These are phyloP conservation scores for Themeda triandra DNA, from an alignment of 176 grass and related monocot genomes.

Conservation along the genomic window DNA sequence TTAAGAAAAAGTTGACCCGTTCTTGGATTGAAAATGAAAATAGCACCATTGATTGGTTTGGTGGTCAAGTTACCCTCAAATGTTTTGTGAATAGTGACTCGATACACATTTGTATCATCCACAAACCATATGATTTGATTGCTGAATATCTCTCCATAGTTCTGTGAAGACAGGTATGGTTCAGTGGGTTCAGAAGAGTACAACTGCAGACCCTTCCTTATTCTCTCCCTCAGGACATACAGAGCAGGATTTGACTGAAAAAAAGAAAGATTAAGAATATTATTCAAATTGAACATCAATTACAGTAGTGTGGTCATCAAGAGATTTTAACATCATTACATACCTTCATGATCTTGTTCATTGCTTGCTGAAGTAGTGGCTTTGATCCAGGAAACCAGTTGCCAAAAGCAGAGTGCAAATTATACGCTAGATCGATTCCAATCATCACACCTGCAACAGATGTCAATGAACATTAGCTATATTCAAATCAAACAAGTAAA, in stretches of 20 bases:
- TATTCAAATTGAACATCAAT: too few species aligned
- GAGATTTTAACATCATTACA: background rate
- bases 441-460: conserved; percentile 93
- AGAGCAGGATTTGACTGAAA: conserved; percentile 96
- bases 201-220: conserved; percentile 94
- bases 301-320: too few species aligned
- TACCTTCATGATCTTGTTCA: conserved; percentile 99
- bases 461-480: conserved; percentile 14
- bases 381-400: conserved; percentile 99
- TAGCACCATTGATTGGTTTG: conserved; percentile 97
- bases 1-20: conserved; percentile 96
- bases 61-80: conserved; percentile 99
- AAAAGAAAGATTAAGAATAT: conserved; percentile 16
- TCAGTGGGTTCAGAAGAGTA: conserved; percentile 98
- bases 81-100: conserved; percentile 97
- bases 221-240: conserved; percentile 91
- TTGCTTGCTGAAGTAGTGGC: conserved; percentile 89
- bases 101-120: conserved; percentile 97
- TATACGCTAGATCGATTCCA: conserved; percentile 93
- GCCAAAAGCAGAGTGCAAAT: conserved; percentile 91
- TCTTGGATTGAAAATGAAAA: conserved; percentile 98
- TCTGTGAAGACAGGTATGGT: conserved; percentile 96
- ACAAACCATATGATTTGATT: conserved; percentile 99
- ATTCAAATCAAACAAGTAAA: background rate
- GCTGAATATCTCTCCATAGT: conserved; percentile 99